A percentile compares a stretch with the other conserved stretches of the same genome.
Conservation (phyloP, 2,329 filamentous ascomycete genomes). For the Fusarium illudens region DNA sequence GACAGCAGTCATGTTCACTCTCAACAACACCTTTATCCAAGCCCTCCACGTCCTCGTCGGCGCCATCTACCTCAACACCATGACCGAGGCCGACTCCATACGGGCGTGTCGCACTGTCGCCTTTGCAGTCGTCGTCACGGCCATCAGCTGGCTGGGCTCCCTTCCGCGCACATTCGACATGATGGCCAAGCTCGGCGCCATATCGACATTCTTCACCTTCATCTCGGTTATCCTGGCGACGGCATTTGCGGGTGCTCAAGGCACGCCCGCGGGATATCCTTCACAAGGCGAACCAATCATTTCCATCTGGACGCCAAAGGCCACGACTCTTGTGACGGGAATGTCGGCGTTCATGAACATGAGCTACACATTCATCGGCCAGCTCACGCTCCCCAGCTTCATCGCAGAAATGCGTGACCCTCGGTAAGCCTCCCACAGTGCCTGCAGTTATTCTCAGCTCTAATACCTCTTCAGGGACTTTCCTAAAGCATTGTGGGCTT, state of each 20-base stretch:
- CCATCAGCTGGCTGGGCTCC: constrained; percentile 80
- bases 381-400: constrained; percentile 92
- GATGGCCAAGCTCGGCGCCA: constrained; percentile 78
- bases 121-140: constrained; percentile 76
- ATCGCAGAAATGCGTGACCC: constrained; percentile 89
- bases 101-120: constrained; percentile 76
- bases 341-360: constrained; percentile 94
- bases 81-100: constrained; percentile 71
- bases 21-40: constrained; percentile 94
- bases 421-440: constrained; percentile 41
- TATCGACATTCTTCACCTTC: constrained; percentile 87
- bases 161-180: constrained; percentile 85
- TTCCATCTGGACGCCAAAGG: constrained; percentile 69
- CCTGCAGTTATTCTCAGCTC: background rate
- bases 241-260: constrained; percentile 80
- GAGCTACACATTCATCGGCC: constrained; percentile 93
- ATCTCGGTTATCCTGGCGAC: constrained; percentile 85
- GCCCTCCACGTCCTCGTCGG: constrained; percentile 82
- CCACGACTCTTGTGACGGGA: constrained; percentile 80
- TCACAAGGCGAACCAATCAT: constrained; percentile 70
- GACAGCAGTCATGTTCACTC: constrained; percentile 83
- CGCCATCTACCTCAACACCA: constrained; percentile 88
- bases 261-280: constrained; percentile 73
- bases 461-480: constrained; percentile 73
- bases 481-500: constrained; percentile 88